phyloP scores from a whole-genome alignment of 495 filamentous ascomycete genomes.

The Staphylotrichum tortipilum region DNA sequence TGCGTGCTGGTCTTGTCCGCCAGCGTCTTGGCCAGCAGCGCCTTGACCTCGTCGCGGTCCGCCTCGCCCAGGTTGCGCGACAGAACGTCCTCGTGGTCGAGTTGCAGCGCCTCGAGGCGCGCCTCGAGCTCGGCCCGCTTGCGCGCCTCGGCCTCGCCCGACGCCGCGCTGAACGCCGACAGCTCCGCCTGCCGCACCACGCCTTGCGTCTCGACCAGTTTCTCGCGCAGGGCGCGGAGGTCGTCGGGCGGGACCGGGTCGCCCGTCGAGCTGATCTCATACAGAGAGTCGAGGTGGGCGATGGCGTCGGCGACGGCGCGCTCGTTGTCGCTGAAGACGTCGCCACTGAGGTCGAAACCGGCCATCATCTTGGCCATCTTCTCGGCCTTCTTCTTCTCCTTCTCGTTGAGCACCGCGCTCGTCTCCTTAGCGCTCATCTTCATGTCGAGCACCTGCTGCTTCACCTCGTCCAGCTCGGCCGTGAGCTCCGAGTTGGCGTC shows the following conservation, averaged over 20 bases:
- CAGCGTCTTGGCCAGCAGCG: slow-evolving; percentile 66
- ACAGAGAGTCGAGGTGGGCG: slow-evolving; percentile 67
- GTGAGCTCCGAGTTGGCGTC: slow-evolving; percentile 93
- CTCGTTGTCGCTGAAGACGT: slow-evolving; percentile 88
- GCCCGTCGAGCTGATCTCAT: slow-evolving; percentile 64
- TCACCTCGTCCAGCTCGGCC: slow-evolving; percentile 83
- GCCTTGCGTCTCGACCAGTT: slow-evolving; percentile 78
- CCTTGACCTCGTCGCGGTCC: slow-evolving; percentile 79
- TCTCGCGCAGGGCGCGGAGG: slow-evolving; percentile 62
- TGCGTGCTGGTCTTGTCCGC: slow-evolving; percentile 63
- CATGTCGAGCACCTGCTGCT: slow-evolving; percentile 91
- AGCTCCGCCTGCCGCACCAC: slow-evolving; percentile 90
- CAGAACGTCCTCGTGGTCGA: slow-evolving; percentile 72
- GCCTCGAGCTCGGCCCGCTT: slow-evolving; percentile 65
- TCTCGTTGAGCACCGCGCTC: slow-evolving; percentile 77
- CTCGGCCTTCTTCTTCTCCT: slow-evolving; percentile 96
- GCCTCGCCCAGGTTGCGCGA: slow-evolving; percentile 66
- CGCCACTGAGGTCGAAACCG: slow-evolving; percentile 83
- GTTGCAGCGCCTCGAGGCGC: slow-evolving; percentile 60
- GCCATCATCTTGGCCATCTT: slow-evolving; percentile 99
- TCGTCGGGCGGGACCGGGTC: slow-evolving; percentile 76
- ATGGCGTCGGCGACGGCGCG: slow-evolving; percentile 72
- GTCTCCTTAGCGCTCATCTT: slow-evolving; percentile 95
- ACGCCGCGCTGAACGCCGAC: slow-evolving; percentile 48
- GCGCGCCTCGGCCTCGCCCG: slow-evolving; percentile 56